Evolutionary conservation across 208 protist genomes (phyloP).

Genomic region (Borovskyia barvae): DNA sequence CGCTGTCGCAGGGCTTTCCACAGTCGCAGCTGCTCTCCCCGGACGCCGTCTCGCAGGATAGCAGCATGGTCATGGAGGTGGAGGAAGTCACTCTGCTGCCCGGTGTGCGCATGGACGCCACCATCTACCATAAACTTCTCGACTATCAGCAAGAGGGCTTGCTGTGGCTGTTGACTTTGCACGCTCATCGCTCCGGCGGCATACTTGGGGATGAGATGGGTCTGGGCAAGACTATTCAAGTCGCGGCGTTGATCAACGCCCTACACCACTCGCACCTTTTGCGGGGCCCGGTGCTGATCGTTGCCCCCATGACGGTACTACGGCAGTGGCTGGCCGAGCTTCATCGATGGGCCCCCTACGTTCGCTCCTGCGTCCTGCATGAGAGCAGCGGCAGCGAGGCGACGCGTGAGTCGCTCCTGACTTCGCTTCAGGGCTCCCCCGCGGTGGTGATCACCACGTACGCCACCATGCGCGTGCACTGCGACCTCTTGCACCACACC

Average conservation of each 20-base stretch:
- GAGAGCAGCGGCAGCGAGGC: slow-evolving; percentile 41
- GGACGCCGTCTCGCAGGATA: background rate
- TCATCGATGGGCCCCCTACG: slow-evolving; percentile 90
- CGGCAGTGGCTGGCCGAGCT: slow-evolving; percentile 94
- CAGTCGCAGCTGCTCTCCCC: background rate
- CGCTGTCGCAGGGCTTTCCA: slow-evolving; percentile 3
- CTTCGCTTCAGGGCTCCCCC: slow-evolving; percentile 45
- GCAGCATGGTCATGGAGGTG: slow-evolving; percentile 13
- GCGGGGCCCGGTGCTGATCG: slow-evolving; percentile 88
- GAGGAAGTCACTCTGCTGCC: slow-evolving; percentile 33
- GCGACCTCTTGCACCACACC: slow-evolving; percentile 43
- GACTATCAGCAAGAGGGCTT: slow-evolving; percentile 93
- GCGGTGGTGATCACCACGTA: slow-evolving; percentile 96
- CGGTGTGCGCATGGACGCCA: slow-evolving; percentile 37
- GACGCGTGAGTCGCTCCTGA: slow-evolving; percentile 46
- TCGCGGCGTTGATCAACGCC: slow-evolving; percentile 88
- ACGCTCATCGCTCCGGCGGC: slow-evolving; percentile 86
- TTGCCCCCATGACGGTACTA: slow-evolving; percentile 93
- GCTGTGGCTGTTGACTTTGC: slow-evolving; percentile 95
- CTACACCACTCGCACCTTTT: slow-evolving; percentile 76
- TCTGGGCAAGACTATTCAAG: slow-evolving; percentile 97
- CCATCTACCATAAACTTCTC: slow-evolving; percentile 81
- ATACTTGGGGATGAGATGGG: slow-evolving; percentile 97
- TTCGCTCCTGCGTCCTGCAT: slow-evolving; percentile 89
- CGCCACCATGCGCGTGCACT: slow-evolving; percentile 70